These are phyloP conservation scores for Mycothermus thermophilus DNA, from an alignment of 495 filamentous ascomycete species.

Conservation along the genomic window DNA sequence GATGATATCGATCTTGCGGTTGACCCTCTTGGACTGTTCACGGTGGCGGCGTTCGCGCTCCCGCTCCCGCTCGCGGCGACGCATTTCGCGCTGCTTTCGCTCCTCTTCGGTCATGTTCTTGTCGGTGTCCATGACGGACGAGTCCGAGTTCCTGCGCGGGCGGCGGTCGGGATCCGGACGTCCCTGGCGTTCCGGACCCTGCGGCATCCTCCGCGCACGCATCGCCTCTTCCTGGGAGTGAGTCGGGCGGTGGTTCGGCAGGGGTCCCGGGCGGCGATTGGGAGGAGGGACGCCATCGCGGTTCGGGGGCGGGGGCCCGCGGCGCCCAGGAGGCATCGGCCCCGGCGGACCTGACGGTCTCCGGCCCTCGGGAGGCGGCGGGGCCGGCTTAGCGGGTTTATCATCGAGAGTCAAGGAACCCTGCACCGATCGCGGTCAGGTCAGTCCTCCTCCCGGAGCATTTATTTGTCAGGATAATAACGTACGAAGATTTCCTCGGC, in stretches of 20 bases:
- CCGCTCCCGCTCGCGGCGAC: conserved; percentile 58
- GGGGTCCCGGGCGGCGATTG: conserved; percentile 21
- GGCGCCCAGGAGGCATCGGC: conserved; percentile 23
- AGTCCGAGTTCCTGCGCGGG: conserved; percentile 82
- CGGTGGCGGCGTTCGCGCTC: conserved; percentile 57
- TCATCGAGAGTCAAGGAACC: conserved; percentile 38
- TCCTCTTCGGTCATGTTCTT: conserved; percentile 62
- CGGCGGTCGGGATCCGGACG: conserved; percentile 27
- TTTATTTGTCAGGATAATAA: no score
- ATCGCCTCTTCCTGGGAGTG: conserved; percentile 49
- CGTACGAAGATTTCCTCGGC: conserved; percentile 86
- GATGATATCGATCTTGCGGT: conserved; percentile 74
- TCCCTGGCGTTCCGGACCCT: conserved; percentile 20
- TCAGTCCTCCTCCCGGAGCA: neutral
- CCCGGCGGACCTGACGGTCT: conserved; percentile 29
- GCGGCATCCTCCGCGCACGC: conserved; percentile 29
- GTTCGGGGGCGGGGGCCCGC: conserved; percentile 25
- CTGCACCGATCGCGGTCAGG: conserved; percentile 18
- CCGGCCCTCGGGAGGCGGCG: conserved; percentile 22
- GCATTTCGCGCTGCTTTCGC: conserved; percentile 54
- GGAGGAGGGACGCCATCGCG: conserved; percentile 40
- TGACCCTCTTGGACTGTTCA: conserved; percentile 45
- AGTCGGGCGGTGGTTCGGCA: conserved; percentile 42
- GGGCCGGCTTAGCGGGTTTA: conserved; percentile 13
- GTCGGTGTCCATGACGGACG: conserved; percentile 61